Evolutionary conservation across 441 rosid genomes (phyloP), one percentile per base, ranked within the genome.

Genomic region (Macaranga tanarius): DNA sequence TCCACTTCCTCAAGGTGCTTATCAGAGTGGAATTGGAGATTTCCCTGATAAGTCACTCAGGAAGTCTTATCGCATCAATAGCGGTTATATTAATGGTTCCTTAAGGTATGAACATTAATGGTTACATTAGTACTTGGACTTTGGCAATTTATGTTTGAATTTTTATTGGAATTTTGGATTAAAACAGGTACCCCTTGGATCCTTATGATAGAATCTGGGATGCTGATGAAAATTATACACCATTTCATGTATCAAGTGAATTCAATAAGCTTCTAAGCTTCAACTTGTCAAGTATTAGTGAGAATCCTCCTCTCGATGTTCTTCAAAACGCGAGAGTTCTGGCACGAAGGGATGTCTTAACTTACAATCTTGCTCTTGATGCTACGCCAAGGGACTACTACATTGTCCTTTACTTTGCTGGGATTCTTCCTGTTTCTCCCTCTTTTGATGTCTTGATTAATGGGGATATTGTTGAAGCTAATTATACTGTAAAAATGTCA

Each of bases 151-250:
- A 75, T 10, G 28, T 10, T 60, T 2, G 1, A 31, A 31, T 25
- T 17, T 42, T 31, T 25, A 68, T 50, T 52, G 62, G 28, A 12
- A 48, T 11, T 48, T 62, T 78, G 45, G 23, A 75, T 26, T 57
- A 52, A 67, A 19, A 57, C 83, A 93, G 98, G 89, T 94, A 90
- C 62, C 97, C 97, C 60, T 50, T 38, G 71, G 97, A 94, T 82
- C 92, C 86, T n/a, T 92, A 74, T 82, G 99, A 94, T 83, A 87
- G 97, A 22, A 81, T 90, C 55, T 94, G 97, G 99, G 95, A 94
- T 76, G 84, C 87, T 10, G 97, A 92, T 79, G 79, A 79, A 65
- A 81, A 83, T 77, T 92, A 84, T 71, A 77, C 80, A 17, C 94
- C 97, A 11, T 81, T 78, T 78, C 97, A 81, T 59, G 77, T 83